phyloP scores from a whole-genome alignment of 331 rosid species.

The Phaseolus coccineus region DNA sequence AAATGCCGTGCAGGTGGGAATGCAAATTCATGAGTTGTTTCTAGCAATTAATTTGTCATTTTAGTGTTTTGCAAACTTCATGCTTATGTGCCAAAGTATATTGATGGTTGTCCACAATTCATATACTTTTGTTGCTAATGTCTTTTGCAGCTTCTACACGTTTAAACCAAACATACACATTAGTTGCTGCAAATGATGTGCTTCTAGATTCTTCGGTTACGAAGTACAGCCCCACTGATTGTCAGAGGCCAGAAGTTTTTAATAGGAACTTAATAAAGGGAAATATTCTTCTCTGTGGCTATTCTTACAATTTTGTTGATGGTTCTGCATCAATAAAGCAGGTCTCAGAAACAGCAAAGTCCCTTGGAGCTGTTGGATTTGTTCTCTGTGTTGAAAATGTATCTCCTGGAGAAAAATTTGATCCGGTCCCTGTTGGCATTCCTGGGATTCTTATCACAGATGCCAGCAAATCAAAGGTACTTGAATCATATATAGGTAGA shows the following conservation, averaged over 20 bases:
- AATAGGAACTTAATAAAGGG: slow-evolving; percentile 89
- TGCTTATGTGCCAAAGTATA: slow-evolving; percentile 21
- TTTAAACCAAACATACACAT: slow-evolving; percentile 71
- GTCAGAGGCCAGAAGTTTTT: slow-evolving; percentile 91
- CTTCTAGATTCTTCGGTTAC: slow-evolving; percentile 85
- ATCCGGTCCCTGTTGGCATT: slow-evolving; percentile 91
- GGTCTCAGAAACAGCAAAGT: slow-evolving; percentile 90
- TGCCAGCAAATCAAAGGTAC: slow-evolving; percentile 86
- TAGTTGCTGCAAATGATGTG: slow-evolving; percentile 93
- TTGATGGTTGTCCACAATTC: background rate
- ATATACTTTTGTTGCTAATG: slow-evolving; percentile 29
- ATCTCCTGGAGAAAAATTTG: slow-evolving; percentile 89
- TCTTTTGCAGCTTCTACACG: slow-evolving; percentile 81
- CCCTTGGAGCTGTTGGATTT: slow-evolving; percentile 98
- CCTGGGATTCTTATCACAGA: slow-evolving; percentile 93
- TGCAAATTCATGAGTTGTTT: slow-evolving; percentile 1
- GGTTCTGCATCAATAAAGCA: slow-evolving; percentile 91
- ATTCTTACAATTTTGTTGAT: slow-evolving; percentile 87
- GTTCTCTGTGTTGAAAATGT: slow-evolving; percentile 94
- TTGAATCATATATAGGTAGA: slow-evolving; percentile 34
- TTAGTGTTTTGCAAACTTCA: slow-evolving; percentile 18
- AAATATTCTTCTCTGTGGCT: slow-evolving; percentile 96
- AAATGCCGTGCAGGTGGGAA: background rate
- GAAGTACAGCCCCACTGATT: slow-evolving; percentile 88
- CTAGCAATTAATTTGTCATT: background rate